Conservation (phyloP, 1,139 yeast species). For the Pichia sp. region DNA sequence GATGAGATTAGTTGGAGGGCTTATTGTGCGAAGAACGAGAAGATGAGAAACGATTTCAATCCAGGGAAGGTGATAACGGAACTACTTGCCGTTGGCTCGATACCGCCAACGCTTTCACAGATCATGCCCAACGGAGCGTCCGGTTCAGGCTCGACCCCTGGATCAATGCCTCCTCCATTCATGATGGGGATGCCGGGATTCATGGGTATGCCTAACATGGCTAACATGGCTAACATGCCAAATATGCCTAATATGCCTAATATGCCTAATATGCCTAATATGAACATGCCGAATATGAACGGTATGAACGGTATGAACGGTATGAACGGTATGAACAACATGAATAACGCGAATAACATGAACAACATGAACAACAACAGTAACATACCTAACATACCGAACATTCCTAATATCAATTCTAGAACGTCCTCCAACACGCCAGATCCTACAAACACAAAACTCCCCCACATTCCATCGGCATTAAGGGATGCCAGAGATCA, state of each 20-base stretch:
- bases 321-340: slow-evolving; percentile 45
- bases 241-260: slow-evolving; percentile 23
- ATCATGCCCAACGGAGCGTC: slow-evolving; percentile 17
- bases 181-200: slow-evolving; percentile 38
- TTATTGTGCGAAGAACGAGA: slow-evolving; percentile 85
- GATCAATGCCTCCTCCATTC: slow-evolving; percentile 22
- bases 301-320: slow-evolving; percentile 33
- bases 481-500: slow-evolving; percentile 27
- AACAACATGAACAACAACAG: not conserved
- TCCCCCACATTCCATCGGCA: slow-evolving; percentile 14
- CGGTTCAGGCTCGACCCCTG: slow-evolving; percentile 6
- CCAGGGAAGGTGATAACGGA: slow-evolving; percentile 49
- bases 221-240: slow-evolving; percentile 35
- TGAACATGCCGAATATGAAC: slow-evolving; percentile 29
- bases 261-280: slow-evolving; percentile 15
- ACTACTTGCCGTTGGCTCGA: slow-evolving; percentile 32
- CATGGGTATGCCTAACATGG: slow-evolving; percentile 25
- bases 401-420: slow-evolving; percentile 12
- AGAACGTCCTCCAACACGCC: slow-evolving; percentile 28
- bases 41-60: slow-evolving; percentile 71
- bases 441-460: slow-evolving; percentile 20
- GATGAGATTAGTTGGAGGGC: slow-evolving; percentile 96
- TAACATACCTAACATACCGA: slow-evolving; percentile 30
- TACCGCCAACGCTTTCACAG: slow-evolving; percentile 28
- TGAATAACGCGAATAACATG: slow-evolving; percentile 19